Percentiles rank a stretch among this genome's conserved stretches.
Conservation (phyloP, 78 protist genomes). For the Planoprotostelium fungivorum region DNA sequence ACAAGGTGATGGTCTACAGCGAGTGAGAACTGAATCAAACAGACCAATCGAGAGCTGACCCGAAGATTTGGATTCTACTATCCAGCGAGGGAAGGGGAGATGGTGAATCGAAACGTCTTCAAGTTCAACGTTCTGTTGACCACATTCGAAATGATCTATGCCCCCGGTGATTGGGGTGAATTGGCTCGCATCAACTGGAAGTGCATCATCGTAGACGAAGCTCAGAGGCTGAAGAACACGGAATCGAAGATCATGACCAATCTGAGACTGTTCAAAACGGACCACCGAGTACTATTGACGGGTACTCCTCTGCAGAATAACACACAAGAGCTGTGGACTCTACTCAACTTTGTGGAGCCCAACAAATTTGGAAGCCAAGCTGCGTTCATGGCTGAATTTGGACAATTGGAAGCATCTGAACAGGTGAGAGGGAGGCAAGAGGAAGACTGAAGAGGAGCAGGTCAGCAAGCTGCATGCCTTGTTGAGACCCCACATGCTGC, state of each 20-base stretch:
- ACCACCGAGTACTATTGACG: conserved; percentile 71
- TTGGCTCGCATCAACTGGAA: conserved; percentile 66
- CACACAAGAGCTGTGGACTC: conserved; percentile 80
- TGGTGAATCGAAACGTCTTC: neutral
- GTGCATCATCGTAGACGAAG: conserved; percentile 86
- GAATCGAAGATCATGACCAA: conserved; percentile 52
- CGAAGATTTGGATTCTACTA: conserved; percentile 59
- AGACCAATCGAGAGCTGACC: neutral
- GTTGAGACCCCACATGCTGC: conserved; percentile 42
- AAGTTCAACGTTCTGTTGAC: conserved; percentile 84
- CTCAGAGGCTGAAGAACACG: conserved; percentile 76
- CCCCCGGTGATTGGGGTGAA: conserved; percentile 25
- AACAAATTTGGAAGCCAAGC: conserved; percentile 19
- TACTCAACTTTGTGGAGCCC: conserved; percentile 80
- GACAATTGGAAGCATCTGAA: conserved; percentile 10
- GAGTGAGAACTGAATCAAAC: neutral
- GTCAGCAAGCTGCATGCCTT: conserved; percentile 48
- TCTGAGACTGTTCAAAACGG: conserved; percentile 34
- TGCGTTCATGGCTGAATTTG: conserved; percentile 58
- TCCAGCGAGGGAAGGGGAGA: neutral
- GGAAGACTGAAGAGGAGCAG: conserved; percentile 22
- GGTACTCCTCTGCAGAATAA: conserved; percentile 94
- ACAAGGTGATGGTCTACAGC: neutral
- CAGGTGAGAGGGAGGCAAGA: neutral
- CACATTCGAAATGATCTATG: conserved; percentile 84